Evolutionary conservation across 768 basidiomycete genomes (phyloP).

Genomic region (Hypsizygus marmoreus): DNA sequence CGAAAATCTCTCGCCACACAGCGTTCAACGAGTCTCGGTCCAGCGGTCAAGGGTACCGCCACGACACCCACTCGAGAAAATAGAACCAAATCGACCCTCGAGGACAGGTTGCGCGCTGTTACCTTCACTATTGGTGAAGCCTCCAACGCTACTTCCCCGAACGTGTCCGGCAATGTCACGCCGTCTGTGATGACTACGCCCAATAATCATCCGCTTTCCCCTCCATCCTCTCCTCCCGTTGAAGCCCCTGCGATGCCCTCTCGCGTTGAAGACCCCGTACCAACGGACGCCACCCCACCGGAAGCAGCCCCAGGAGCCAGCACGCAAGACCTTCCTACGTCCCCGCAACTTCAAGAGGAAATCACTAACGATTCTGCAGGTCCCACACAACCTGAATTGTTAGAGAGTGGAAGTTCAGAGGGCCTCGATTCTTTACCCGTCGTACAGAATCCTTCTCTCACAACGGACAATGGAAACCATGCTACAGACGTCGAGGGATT

Average conservation of each 20-base stretch:
- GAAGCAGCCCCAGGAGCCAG: too few species aligned
- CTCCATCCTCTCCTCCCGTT: constrained; percentile 45
- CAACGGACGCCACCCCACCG: too few species aligned
- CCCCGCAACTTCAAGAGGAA: too few species aligned
- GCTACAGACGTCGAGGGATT: constrained; percentile 52
- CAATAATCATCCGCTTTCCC: constrained; percentile 38
- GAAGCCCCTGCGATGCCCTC: constrained; percentile 35
- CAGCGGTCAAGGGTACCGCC: constrained; percentile 17
- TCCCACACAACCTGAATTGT: too few species aligned
- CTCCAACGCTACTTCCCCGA: constrained; percentile 44
- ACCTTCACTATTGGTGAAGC: constrained; percentile 60
- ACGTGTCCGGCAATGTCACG: constrained; percentile 41
- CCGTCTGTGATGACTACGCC: constrained; percentile 30
- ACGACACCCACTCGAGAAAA: constrained; percentile 19
- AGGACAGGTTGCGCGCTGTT: constrained; percentile 74
- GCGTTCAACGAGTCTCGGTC: constrained; percentile 44
- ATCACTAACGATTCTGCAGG: too few species aligned
- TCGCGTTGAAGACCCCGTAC: constrained; percentile 9
- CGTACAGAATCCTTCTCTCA: too few species aligned
- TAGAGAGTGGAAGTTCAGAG: too few species aligned
- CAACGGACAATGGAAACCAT: background rate
- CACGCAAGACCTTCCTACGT: too few species aligned
- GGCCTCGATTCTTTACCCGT: too few species aligned
- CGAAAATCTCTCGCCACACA: constrained; percentile 64
- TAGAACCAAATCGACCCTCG: constrained; percentile 58